Evolutionary conservation across 2,329 filamentous ascomycete genomes (phyloP).

Genomic region (Helicocarpus griseus): DNA sequence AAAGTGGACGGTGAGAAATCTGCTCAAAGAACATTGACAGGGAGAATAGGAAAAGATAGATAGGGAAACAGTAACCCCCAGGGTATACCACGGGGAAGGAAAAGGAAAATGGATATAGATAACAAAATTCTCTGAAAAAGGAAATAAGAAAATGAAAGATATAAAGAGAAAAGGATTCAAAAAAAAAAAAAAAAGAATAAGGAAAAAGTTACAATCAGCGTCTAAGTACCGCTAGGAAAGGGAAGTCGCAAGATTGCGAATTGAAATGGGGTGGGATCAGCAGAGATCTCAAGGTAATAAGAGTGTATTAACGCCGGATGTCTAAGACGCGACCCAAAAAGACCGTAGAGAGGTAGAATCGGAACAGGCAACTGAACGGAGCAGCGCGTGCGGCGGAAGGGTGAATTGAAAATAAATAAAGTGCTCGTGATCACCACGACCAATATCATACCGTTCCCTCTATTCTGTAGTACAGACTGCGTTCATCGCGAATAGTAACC

Average conservation of each 20-base stretch:
- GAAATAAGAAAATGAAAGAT: slow-evolving; percentile 9
- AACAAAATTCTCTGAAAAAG: not conserved
- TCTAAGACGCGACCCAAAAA: not conserved
- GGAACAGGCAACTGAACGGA: not conserved
- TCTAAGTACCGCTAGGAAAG: too few relatives aligned
- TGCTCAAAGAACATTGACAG: not conserved
- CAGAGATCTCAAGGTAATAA: not conserved
- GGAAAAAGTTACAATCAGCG: not conserved
- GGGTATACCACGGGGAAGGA: not conserved
- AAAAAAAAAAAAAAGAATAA: slow-evolving; percentile 4
- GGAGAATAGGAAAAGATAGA: not conserved
- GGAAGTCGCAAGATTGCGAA: too few relatives aligned
- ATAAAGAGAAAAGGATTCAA: slow-evolving; percentile 12
- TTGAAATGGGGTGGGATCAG: too few relatives aligned
- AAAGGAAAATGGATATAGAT: not conserved
- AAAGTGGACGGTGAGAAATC: not conserved
- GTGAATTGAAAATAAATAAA: too few relatives aligned
- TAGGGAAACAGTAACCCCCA: not conserved
- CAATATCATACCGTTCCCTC: too few relatives aligned
- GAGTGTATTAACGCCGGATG: not conserved
- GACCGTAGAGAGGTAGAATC: not conserved
- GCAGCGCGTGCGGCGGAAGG: too few relatives aligned
- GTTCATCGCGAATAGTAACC: too few relatives aligned
- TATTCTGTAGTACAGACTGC: too few relatives aligned
- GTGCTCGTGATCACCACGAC: too few relatives aligned